A percentile compares a stretch with the other conserved stretches of the same genome.
Conservation (phyloP, 768 basidiomycete species). For the Lactifluus piperatus region DNA sequence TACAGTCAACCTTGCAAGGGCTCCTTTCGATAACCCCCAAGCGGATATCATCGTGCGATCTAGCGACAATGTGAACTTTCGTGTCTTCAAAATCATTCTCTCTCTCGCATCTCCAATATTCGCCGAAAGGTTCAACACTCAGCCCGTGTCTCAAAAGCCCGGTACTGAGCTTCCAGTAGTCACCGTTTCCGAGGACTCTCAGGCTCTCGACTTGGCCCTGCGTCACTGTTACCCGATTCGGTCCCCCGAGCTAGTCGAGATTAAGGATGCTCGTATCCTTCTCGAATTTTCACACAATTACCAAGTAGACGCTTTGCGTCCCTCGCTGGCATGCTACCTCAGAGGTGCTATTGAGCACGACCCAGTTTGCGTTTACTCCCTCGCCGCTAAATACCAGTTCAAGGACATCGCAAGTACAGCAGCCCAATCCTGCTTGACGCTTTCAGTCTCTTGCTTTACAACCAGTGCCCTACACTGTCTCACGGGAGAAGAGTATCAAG, state of each 20-base stretch:
- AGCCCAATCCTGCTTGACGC: background rate
- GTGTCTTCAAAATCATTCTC: conserved; percentile 3
- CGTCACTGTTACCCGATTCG: conserved; percentile 11
- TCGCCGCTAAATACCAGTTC: background rate
- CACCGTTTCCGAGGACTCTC: background rate
- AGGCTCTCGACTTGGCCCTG: conserved; percentile 4
- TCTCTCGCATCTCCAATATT: conserved; percentile 7
- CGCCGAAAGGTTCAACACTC: conserved; percentile 8
- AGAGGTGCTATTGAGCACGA: background rate
- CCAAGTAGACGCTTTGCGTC: background rate
- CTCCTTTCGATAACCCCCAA: conserved; percentile 2
- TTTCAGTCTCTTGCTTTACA: background rate
- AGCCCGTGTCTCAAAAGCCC: no score
- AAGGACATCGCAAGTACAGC: background rate
- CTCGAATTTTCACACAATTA: conserved; percentile 13
- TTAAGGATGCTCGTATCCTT: background rate
- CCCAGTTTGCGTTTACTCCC: conserved; percentile 7
- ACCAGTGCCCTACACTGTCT: background rate
- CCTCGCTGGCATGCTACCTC: background rate
- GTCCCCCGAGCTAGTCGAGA: background rate
- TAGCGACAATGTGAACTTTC: conserved; percentile 5
- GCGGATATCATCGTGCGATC: conserved; percentile 7
- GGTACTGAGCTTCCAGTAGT: no score
- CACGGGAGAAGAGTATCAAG: conserved; percentile 2
- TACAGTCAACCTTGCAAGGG: background rate